phyloP scores from a whole-genome alignment of 345 rosid genomes.

The Gossypium stocksii region DNA sequence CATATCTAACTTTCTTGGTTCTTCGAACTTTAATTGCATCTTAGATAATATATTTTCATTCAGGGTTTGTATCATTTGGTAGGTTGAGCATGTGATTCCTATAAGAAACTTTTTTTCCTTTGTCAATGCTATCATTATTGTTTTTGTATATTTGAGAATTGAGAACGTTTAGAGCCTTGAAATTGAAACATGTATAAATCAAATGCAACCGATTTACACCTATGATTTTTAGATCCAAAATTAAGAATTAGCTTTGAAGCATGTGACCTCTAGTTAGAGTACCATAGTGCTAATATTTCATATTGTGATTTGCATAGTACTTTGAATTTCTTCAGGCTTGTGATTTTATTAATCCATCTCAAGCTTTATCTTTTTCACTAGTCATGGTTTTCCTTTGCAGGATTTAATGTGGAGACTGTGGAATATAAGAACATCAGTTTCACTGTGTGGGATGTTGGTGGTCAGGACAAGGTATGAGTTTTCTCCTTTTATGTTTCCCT shows the following conservation, averaged over 20 bases:
- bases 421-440: constrained; percentile 88
- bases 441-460: constrained; percentile 95
- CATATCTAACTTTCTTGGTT: neutral
- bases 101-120: neutral
- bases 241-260: neutral
- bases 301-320: neutral
- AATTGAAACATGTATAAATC: neutral
- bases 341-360: neutral
- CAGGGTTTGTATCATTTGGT: neutral
- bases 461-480: constrained; percentile 68
- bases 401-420: constrained; percentile 84
- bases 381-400: constrained; percentile 27
- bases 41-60: neutral
- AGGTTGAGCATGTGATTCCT: neutral
- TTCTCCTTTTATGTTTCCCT: neutral
- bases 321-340: neutral
- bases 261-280: neutral
- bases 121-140: neutral
- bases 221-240: neutral
- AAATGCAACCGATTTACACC: neutral
- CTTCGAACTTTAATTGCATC: neutral
- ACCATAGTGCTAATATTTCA: constrained; percentile 3
- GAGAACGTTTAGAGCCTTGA: neutral
- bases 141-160: neutral
- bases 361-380: neutral